A percentile compares a stretch with the other conserved stretches of the same genome.
Conservation (phyloP, 305 asterid species). For the Lippia alba region DNA sequence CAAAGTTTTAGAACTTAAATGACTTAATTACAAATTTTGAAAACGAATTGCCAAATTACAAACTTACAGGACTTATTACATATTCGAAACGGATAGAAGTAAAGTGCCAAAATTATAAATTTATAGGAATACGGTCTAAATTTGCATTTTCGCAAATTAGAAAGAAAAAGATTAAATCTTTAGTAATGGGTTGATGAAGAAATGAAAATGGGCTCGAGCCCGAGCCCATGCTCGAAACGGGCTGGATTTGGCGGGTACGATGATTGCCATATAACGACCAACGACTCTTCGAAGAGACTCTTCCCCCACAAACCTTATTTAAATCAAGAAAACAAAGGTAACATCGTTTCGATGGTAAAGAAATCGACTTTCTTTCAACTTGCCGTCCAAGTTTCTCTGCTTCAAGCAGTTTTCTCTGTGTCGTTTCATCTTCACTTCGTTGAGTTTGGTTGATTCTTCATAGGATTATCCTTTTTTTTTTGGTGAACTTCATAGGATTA, state of each 20-base stretch:
- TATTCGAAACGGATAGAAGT: no score
- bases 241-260: slow-evolving; percentile 33
- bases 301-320: not conserved
- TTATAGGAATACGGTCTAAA: no score
- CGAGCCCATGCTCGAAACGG: slow-evolving; percentile 21
- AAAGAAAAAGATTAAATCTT: no score
- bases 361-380: slow-evolving; percentile 16
- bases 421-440: not conserved
- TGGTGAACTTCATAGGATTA: not conserved
- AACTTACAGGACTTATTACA: no score
- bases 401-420: not conserved
- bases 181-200: not conserved
- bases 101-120: no score
- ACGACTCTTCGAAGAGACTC: slow-evolving; percentile 12
- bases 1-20: no score
- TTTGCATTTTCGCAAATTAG: no score
- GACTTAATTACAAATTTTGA: no score
- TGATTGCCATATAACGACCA: not conserved
- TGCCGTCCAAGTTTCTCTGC: not conserved
- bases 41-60: no score
- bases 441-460: not conserved
- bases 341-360: not conserved
- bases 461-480: slow-evolving; percentile 4
- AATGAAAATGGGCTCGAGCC: slow-evolving; percentile 1
- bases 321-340: not conserved